These are phyloP conservation scores for Cyanidiococcus yangmingshanensis DNA, from an alignment of 23 red algal genomes.

Conservation along the genomic window DNA sequence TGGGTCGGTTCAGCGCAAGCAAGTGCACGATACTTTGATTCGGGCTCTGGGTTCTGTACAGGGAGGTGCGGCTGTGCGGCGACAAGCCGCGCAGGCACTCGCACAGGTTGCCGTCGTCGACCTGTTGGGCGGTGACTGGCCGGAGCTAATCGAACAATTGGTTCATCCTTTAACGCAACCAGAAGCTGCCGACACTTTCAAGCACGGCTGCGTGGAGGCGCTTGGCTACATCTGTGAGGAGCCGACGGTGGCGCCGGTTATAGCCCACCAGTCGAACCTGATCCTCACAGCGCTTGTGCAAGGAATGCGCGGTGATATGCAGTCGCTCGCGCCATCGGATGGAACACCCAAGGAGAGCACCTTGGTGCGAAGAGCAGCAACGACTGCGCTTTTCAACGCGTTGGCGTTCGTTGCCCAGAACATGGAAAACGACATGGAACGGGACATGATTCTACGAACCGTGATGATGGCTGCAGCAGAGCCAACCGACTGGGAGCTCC, in stretches of 20 bases:
- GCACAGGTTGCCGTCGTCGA: slow-evolving; percentile 85
- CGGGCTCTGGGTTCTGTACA: slow-evolving; percentile 41
- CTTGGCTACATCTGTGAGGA: slow-evolving; percentile 91
- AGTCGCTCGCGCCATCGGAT: not conserved
- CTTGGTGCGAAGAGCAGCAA: slow-evolving; percentile 67
- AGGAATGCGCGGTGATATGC: slow-evolving; percentile 53
- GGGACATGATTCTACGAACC: slow-evolving; percentile 67
- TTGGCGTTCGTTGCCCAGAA: slow-evolving; percentile 85
- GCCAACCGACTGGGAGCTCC: slow-evolving; percentile 34
- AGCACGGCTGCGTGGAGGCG: slow-evolving; percentile 57
- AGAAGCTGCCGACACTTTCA: slow-evolving; percentile 26
- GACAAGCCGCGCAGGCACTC: slow-evolving; percentile 75
- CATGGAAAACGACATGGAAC: slow-evolving; percentile 63
- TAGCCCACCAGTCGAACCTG: slow-evolving; percentile 52
- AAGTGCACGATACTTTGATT: slow-evolving; percentile 45
- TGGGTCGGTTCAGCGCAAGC: slow-evolving; percentile 35
- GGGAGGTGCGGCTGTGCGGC: slow-evolving; percentile 33
- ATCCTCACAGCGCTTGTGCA: slow-evolving; percentile 93
- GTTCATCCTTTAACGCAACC: slow-evolving; percentile 21
- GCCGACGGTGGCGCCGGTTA: slow-evolving; percentile 37
- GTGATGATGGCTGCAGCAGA: slow-evolving; percentile 49
- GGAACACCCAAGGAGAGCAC: not conserved
- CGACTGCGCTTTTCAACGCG: slow-evolving; percentile 68
- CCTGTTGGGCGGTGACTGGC: slow-evolving; percentile 61
- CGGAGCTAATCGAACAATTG: slow-evolving; percentile 50